phyloP scores from a whole-genome alignment of 768 basidiomycete species.

The Leccinum obscurum region DNA sequence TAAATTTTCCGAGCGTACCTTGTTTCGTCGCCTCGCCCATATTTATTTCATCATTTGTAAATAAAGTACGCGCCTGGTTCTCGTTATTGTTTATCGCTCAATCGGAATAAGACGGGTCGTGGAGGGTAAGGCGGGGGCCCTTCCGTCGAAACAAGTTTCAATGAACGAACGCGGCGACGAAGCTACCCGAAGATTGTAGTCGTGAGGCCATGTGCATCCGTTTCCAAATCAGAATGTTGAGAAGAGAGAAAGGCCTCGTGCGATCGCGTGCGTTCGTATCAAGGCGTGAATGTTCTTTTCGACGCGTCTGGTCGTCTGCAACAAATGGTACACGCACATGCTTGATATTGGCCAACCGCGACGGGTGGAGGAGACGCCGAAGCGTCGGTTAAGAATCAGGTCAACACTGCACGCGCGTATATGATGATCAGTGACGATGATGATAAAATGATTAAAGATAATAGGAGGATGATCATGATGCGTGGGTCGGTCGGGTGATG shows the following conservation, averaged over 20 bases:
- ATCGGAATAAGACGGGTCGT: constrained; percentile 14
- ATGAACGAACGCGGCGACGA: not conserved
- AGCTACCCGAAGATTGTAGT: not conserved
- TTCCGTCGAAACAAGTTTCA: constrained; percentile 10
- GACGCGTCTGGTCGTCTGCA: not conserved
- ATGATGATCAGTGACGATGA: not conserved
- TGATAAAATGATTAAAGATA: not conserved
- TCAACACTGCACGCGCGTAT: not conserved
- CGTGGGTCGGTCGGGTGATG: not conserved
- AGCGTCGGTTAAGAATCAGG: not conserved
- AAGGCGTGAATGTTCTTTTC: not conserved
- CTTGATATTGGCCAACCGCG: not conserved
- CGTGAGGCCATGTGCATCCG: not conserved
- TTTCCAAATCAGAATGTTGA: not conserved
- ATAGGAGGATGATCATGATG: not conserved
- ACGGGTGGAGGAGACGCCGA: not conserved
- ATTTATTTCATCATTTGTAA: not conserved
- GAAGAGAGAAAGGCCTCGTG: not conserved
- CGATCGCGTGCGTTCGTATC: not conserved
- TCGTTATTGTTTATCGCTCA: constrained; percentile 1
- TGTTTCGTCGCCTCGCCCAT: not conserved
- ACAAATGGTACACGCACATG: not conserved
- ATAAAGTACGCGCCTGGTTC: not conserved
- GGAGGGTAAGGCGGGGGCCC: not conserved
- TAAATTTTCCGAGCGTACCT: not conserved